Evolutionary conservation across 1,284 basidiomycete genomes (phyloP).

Genomic region (Malassezia yamatoensis): DNA sequence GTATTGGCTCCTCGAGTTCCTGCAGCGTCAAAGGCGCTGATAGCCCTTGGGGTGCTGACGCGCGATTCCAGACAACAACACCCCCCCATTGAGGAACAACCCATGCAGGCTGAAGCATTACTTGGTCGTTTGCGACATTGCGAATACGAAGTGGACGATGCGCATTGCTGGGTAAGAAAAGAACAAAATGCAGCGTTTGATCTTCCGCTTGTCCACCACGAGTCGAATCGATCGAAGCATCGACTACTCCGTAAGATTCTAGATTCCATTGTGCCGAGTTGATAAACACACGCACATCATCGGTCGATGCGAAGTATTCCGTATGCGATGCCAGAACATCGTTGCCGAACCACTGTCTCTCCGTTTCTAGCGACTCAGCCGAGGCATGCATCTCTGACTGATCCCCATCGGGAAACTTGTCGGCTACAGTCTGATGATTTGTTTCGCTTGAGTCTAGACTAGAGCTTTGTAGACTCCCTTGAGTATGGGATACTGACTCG

Average conservation of each 20-base stretch:
- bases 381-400: too few relatives aligned
- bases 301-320: conserved; percentile 16
- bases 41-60: neutral
- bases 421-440: too few relatives aligned
- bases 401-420: too few relatives aligned
- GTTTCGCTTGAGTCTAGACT: too few relatives aligned
- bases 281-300: conserved; percentile 57
- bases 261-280: conserved; percentile 93
- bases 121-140: conserved; percentile 36
- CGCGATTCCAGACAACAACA: conserved; percentile 64
- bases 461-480: too few relatives aligned
- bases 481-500: too few relatives aligned
- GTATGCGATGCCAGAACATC: neutral
- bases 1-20: conserved; percentile 57
- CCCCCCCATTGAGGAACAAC: conserved; percentile 91
- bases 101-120: conserved; percentile 54
- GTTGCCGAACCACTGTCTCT: too few relatives aligned
- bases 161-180: conserved; percentile 68
- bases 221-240: neutral
- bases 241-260: conserved; percentile 15
- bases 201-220: conserved; percentile 6
- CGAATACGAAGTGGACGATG: conserved; percentile 66
- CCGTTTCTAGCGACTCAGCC: too few relatives aligned
- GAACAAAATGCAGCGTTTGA: conserved; percentile 64
- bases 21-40: conserved; percentile 11